Evolutionary conservation across 768 basidiomycete genomes (phyloP).

Genomic region (Mrakia gelida): DNA sequence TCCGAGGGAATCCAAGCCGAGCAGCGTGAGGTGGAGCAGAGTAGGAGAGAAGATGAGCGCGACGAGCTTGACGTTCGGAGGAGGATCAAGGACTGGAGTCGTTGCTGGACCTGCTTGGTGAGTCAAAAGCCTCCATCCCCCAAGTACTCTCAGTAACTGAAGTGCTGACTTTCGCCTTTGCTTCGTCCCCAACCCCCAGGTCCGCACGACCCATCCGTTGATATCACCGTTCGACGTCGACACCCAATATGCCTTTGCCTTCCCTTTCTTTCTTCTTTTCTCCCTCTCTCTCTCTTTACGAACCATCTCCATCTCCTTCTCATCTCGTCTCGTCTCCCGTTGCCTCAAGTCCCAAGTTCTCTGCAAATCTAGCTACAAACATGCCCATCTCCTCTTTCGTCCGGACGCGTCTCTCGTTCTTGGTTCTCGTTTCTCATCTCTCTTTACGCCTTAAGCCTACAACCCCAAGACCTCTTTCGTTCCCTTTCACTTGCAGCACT

Average conservation of each 20-base stretch:
- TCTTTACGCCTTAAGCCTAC: not conserved
- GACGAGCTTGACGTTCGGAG: not conserved
- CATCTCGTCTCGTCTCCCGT: not conserved
- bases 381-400: not conserved
- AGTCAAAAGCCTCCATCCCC: too few species aligned
- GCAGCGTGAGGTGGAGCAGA: not conserved
- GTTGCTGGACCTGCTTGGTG: slow-evolving; percentile 9
- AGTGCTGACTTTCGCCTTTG: not conserved
- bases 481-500: not conserved
- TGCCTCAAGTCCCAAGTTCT: too few species aligned
- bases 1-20: not conserved
- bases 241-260: not conserved
- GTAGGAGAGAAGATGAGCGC: not conserved
- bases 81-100: slow-evolving; percentile 3
- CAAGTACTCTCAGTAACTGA: not conserved
- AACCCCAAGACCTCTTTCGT: not conserved
- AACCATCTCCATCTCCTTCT: not conserved
- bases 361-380: too few species aligned
- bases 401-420: not conserved
- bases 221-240: not conserved
- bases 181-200: not conserved
- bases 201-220: slow-evolving; percentile 13
- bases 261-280: not conserved
- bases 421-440: not conserved
- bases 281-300: not conserved